phyloP scores from a whole-genome alignment of 371 early-diverging fungal genomes.

The Smittium culicis region DNA sequence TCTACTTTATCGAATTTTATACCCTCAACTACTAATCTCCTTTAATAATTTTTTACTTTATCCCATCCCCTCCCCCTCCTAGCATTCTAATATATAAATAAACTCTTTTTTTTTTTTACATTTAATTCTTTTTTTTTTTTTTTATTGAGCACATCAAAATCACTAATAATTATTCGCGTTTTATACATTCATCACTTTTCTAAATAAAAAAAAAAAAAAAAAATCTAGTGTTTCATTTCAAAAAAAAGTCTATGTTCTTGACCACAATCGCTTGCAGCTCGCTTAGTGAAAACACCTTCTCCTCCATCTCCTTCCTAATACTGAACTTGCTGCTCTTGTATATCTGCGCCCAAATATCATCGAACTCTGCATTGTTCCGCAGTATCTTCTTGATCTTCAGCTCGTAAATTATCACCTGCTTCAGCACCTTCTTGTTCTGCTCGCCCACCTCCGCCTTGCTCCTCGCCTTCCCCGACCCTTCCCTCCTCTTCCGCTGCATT shows the following conservation, averaged over 20 bases:
- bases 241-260: no score
- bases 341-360: constrained; percentile 30
- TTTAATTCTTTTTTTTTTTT: no score
- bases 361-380: constrained; percentile 26
- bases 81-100: no score
- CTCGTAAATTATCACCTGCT: constrained; percentile 28
- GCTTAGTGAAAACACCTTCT: constrained; percentile 14
- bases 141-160: no score
- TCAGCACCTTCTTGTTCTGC: constrained; percentile 23
- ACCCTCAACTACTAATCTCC: no score
- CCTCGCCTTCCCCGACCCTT: neutral
- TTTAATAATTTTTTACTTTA: no score
- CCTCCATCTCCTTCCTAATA: constrained; percentile 20
- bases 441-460: constrained; percentile 13
- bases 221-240: no score
- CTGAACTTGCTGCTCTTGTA: constrained; percentile 29
- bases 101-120: no score
- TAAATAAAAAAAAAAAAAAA: no score
- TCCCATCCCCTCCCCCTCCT: no score
- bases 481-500: neutral
- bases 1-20: constrained; percentile 28
- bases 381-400: constrained; percentile 25
- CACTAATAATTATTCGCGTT: no score
- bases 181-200: no score
- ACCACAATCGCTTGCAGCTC: constrained; percentile 22